phyloP scores from a whole-genome alignment of 257 asterid species.

The Nyctanthes arbortristis region DNA sequence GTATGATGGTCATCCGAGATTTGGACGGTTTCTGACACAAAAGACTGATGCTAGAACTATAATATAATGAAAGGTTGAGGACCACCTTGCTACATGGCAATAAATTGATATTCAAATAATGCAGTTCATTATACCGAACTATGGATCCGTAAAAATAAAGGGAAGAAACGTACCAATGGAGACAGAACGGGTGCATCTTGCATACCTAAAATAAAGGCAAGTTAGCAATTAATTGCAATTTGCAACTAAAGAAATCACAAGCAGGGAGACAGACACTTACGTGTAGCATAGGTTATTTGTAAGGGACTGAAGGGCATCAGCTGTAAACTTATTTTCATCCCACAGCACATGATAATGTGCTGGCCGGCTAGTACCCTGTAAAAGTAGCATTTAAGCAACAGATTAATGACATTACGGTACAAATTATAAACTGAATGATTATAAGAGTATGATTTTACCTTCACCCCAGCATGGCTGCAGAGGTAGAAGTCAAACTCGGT shows the following conservation, averaged over 20 bases:
- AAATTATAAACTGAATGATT: not conserved
- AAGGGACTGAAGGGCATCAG: slow-evolving; percentile 77
- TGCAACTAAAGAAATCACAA: not conserved
- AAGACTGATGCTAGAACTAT: not conserved
- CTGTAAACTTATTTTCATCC: slow-evolving; percentile 91
- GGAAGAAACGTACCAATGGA: slow-evolving; percentile 71
- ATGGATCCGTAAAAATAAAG: not conserved
- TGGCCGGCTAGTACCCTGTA: slow-evolving; percentile 86
- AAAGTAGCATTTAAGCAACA: not conserved
- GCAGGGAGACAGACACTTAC: slow-evolving; percentile 42
- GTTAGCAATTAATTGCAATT: slow-evolving; percentile 7
- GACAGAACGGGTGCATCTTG: slow-evolving; percentile 92
- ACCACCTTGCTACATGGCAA: not conserved
- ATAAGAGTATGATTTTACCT: slow-evolving; percentile 45
- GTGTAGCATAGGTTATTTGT: slow-evolving; percentile 95
- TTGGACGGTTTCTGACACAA: not conserved
- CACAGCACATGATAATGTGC: slow-evolving; percentile 95
- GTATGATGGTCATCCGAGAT: not conserved
- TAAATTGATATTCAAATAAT: not conserved
- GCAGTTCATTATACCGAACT: not conserved
- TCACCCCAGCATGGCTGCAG: slow-evolving; percentile 98
- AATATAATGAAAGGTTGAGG: not conserved
- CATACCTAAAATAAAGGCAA: slow-evolving; percentile 60
- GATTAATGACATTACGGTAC: not conserved
- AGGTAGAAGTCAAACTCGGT: slow-evolving; percentile 95